Percentiles rank a stretch among this genome's conserved stretches.
Conservation (phyloP, 2,329 filamentous ascomycete genomes). For the Fusarium siculi region DNA sequence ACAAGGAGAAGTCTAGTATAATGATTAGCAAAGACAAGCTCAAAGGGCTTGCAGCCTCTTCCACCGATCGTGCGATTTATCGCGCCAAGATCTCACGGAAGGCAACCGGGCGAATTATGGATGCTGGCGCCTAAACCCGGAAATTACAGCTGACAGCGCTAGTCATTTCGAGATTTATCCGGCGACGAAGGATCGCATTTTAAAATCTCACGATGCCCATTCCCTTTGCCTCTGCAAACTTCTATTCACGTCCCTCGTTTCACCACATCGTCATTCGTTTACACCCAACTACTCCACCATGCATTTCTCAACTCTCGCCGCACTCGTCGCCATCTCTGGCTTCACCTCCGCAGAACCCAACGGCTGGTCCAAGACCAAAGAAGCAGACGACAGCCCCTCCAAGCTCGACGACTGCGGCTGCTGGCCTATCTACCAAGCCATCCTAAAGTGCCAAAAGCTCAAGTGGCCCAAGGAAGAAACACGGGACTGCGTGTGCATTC, state of each 20-base stretch:
- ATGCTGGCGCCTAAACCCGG: not conserved
- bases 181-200: not conserved
- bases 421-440: constrained; percentile 37
- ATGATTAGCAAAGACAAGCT: not conserved
- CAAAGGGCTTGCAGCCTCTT: accelerated
- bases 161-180: not conserved
- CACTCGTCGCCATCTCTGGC: constrained; percentile 11
- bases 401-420: constrained; percentile 39
- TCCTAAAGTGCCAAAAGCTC: constrained; percentile 32
- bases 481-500: constrained; percentile 28
- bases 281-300: not conserved
- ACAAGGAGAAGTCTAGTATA: too few species aligned
- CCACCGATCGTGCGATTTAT: not conserved
- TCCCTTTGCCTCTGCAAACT: not conserved
- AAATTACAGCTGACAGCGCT: not conserved
- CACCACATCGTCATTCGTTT: not conserved
- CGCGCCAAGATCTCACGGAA: not conserved
- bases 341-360: constrained; percentile 27
- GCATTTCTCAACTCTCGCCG: constrained; percentile 2
- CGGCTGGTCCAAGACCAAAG: constrained; percentile 34
- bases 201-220: not conserved
- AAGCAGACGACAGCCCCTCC: constrained; percentile 29
- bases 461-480: constrained; percentile 23
- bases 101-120: not conserved
- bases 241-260: not conserved